Percentiles rank a stretch among this genome's conserved stretches.
Conservation (phyloP, 441 rosid species). For the Syzygium malaccense region DNA sequence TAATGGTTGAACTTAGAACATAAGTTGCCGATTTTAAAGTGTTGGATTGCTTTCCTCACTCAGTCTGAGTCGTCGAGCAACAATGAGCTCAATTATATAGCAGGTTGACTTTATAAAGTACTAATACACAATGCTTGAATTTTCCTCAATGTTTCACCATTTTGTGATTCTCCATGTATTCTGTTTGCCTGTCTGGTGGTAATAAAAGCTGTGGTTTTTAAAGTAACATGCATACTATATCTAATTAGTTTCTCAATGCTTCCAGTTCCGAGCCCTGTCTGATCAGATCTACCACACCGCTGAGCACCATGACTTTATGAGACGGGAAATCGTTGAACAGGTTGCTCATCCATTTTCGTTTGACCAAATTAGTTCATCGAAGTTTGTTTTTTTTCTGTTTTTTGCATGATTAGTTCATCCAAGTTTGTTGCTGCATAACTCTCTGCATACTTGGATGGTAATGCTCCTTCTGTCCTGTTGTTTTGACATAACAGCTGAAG, state of each 20-base stretch:
- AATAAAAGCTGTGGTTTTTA: background rate
- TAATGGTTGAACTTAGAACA: background rate
- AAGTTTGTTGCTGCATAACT: background rate
- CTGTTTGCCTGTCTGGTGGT: background rate
- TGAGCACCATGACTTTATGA: slow-evolving; percentile 43
- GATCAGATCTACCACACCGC: slow-evolving; percentile 38
- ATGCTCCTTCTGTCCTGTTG: slow-evolving; percentile 5
- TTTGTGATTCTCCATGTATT: background rate
- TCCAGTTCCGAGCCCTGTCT: slow-evolving; percentile 46
- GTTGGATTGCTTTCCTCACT: background rate
- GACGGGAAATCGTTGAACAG: slow-evolving; percentile 38
- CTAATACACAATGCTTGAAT: background rate
- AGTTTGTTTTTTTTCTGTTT: background rate
- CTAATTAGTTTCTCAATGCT: slow-evolving; percentile 17
- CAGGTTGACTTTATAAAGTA: background rate
- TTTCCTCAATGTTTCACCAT: background rate
- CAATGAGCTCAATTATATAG: background rate
- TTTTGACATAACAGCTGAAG: slow-evolving; percentile 30
- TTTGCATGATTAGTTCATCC: background rate
- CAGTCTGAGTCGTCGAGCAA: background rate
- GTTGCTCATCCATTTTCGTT: slow-evolving; percentile 14
- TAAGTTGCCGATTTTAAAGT: background rate
- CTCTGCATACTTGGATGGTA: background rate
- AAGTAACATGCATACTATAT: background rate
- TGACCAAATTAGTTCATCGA: background rate